Conservation (phyloP, 352 stramenopile genomes). For the Phytophthora sp. region DNA sequence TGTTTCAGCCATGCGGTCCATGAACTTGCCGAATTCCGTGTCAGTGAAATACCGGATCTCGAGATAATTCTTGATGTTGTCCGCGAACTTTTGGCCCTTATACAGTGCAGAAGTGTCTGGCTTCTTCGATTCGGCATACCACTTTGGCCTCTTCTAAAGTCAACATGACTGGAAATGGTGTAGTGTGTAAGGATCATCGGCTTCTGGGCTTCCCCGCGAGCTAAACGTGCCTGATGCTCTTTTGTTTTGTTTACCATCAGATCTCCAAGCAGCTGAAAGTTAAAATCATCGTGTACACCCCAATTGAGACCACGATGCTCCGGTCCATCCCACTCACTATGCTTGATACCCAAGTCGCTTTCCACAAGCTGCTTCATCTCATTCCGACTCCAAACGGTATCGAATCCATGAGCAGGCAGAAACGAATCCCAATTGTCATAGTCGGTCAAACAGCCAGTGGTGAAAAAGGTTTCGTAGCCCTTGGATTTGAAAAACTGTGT, state of each 20-base stretch:
- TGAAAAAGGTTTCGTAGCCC: slow-evolving; percentile 52
- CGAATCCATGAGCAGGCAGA: slow-evolving; percentile 39
- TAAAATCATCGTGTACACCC: slow-evolving; percentile 62
- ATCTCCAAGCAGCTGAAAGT: slow-evolving; percentile 51
- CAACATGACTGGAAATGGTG: slow-evolving; percentile 61
- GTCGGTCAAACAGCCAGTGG: slow-evolving; percentile 40
- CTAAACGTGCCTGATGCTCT: slow-evolving; percentile 29
- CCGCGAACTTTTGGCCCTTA: slow-evolving; percentile 16
- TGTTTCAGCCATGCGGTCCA: slow-evolving; percentile 48
- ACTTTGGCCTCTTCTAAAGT: slow-evolving; percentile 40
- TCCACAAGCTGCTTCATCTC: slow-evolving; percentile 50
- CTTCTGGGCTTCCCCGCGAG: slow-evolving; percentile 27
- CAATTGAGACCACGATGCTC: slow-evolving; percentile 29
- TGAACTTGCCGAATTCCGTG: slow-evolving; percentile 54
- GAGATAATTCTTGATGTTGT: slow-evolving; percentile 42
- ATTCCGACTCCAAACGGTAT: no score
- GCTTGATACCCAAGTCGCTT: slow-evolving; percentile 35
- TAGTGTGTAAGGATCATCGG: slow-evolving; percentile 63
- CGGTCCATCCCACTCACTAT: slow-evolving; percentile 32
- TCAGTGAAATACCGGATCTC: slow-evolving; percentile 60
- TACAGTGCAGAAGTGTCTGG: slow-evolving; percentile 51
- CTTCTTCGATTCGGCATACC: slow-evolving; percentile 36
- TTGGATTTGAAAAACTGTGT: slow-evolving; percentile 54
- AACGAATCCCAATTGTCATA: slow-evolving; percentile 61
- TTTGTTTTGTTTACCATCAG: slow-evolving; percentile 50